Base-by-base conservation (phyloP, 2,329 filamentous ascomycete species). In the Claviceps sorghi region DNA sequence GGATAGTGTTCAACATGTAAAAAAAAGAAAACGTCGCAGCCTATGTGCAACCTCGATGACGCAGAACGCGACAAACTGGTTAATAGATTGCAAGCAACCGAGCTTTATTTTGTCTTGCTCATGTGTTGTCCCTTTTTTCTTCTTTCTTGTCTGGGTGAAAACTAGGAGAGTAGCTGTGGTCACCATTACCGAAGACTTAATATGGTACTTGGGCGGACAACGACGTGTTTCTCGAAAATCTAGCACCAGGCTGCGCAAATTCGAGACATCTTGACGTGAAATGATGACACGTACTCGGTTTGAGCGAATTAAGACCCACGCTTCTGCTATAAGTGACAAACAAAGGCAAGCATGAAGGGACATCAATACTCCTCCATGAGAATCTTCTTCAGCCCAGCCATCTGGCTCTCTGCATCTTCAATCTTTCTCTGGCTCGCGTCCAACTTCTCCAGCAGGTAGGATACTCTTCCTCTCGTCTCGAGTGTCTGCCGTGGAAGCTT, bases 391-490 rank as follows among this genome's bases (percentile, higher is more conserved):
- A 94, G 67, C 42, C 56, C 69, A 1, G 67, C 78, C 67, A 84
- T 87, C 64, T 95, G 82, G 59, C 67, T 72, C 68, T 96, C 90
- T 64, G 83, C 86, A 51, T 69, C 74, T 59, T 81, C 76, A 54
- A 96, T 81, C 72, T 85, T 91, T 50, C 65, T 66, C 71, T 96
- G 90, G 55, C 84, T 82, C n/a, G 65, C 71, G 58, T 81, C 75
- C 55, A 95, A 67, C 71, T 95, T 95, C 1, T 64, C 67, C 47
- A 95, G 65, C 57, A 96, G 69, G 70, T 87, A 96, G 53, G 77
- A 71, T 2, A 88, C 75, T 36, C 91, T 72, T 0, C 78, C 75
- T 0, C 70, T 72, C 30, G 86, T 72, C 72, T 93, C 83, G 21
- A 71, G 68, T 1, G 88, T 86, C 65, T 86, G 80, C 49, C 76